Evolutionary conservation across 2,329 filamentous ascomycete species (phyloP), one percentile per base, ranked within the genome.

Genomic region (Calonectria pteridis): DNA sequence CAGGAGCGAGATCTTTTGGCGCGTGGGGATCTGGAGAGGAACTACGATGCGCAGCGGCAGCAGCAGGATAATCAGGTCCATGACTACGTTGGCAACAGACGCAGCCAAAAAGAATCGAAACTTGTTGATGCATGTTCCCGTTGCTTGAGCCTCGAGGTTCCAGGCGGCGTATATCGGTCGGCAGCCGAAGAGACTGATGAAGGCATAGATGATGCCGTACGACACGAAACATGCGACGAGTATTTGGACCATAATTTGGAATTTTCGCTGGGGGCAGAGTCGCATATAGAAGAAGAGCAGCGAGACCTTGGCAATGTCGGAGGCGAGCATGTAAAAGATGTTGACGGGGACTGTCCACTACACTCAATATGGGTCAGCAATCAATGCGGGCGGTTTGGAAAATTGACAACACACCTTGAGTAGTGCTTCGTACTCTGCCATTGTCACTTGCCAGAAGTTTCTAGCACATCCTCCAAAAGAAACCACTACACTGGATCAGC

Each of bases 281-380:
- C 77, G 76, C 1, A 79, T 70, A 18, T 79, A 79, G 49, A 79
- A 79, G 43, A 78, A 79, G 16, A 79, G 73, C 2, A 79, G 67
- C 0, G 77, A 79, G 16, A 79, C 77, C 26, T 79, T 79, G 43
- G 77, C 77, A 6, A 79, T 58, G 11, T 79, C 77, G 3, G 77
- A 79, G 0, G 77, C 77, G 1, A 79, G 51, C 77, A 79, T 79
- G 62, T 79, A 79, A 26, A 79, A 79, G 49, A 79, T 79, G 29
- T 79, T 79, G 71, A 78, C 77, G 2, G 76, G 77, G 10, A 79
- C 72, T 0, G 77, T 79, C 77, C 77, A 79, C 77, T 79, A 9
- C 3, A 1, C 0, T 31, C 55, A 62, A 20, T 3, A 0, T 2
- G 6, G 0, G 50, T 77, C 23, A 79, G 67, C 0, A 74, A 65